Evolutionary conservation across 176 grass and related monocot genomes (phyloP).

Genomic region (Carex parvula): DNA sequence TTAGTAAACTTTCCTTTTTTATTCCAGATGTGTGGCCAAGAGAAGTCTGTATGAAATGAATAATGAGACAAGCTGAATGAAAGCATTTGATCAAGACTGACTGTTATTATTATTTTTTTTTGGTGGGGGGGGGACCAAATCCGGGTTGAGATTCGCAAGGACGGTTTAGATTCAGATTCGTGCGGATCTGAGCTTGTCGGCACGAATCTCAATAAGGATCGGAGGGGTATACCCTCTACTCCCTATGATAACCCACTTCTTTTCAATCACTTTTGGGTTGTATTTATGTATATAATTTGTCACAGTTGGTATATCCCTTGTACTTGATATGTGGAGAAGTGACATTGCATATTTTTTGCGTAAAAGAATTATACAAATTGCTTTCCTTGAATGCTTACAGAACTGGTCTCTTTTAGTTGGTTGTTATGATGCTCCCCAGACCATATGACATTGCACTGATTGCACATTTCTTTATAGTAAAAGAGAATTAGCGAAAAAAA

Average conservation of each 20-base stretch:
- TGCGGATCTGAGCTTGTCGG: too few species aligned
- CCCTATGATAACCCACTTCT: neutral
- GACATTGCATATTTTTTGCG: neutral
- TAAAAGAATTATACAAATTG: neutral
- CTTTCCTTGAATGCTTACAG: neutral
- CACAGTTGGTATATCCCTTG: neutral
- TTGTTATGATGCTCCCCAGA: too few species aligned
- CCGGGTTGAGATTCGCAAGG: too few species aligned
- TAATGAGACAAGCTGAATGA: neutral
- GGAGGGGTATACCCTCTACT: too few species aligned
- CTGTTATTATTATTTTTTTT: neutral
- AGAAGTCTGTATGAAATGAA: neutral
- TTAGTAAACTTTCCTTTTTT: neutral
- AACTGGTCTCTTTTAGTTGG: neutral
- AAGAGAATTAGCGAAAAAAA: too few species aligned
- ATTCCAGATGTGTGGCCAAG: neutral
- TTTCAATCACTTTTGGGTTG: neutral
- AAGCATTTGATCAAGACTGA: neutral
- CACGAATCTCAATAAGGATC: too few species aligned
- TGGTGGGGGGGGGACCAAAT: too few species aligned
- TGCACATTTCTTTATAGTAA: too few species aligned
- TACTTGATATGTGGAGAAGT: neutral
- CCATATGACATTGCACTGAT: too few species aligned
- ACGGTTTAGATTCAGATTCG: too few species aligned
- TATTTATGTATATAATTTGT: conserved; percentile 1